Conservation (phyloP, 2,329 filamentous ascomycete genomes). For the Hypoxylon rubiginosum region DNA sequence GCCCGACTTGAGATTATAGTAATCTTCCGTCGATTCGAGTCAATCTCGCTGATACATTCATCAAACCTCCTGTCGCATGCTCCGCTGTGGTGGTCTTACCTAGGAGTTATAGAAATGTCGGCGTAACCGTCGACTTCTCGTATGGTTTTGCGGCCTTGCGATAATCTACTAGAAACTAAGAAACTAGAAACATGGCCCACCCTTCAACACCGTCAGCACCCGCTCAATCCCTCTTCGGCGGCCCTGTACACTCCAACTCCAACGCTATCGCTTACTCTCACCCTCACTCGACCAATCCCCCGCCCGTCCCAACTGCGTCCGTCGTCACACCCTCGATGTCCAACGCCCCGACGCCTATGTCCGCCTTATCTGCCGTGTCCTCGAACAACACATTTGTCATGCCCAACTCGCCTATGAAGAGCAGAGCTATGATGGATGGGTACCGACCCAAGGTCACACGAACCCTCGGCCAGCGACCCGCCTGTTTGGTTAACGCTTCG, state of each 20-base stretch:
- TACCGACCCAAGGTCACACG: constrained; percentile 88
- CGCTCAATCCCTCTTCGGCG: constrained; percentile 52
- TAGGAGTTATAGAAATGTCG: constrained; percentile 36
- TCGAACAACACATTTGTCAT: constrained; percentile 88
- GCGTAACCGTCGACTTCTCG: constrained; percentile 24
- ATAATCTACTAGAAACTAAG: not conserved
- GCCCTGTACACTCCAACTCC: constrained; percentile 35
- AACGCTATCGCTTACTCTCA: not conserved
- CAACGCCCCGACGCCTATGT: constrained; percentile 60
- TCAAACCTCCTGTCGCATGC: constrained; percentile 16
- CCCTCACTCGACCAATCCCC: constrained; percentile 36
- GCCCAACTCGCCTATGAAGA: constrained; percentile 84
- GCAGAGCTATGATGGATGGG: constrained; percentile 74
- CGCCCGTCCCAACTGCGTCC: constrained; percentile 45
- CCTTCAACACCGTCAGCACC: constrained; percentile 45
- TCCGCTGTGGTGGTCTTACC: constrained; percentile 11
- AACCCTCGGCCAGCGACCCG: constrained; percentile 84
- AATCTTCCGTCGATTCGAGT: constrained; percentile 23
- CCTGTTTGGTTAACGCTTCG: constrained; percentile 96
- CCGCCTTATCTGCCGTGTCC: constrained; percentile 65
- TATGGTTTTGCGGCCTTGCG: constrained; percentile 1
- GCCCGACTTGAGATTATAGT: constrained; percentile 27
- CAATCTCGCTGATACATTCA: not conserved
- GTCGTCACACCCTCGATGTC: constrained; percentile 53
- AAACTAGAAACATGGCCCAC: constrained; percentile 46